Percentiles rank a stretch among this genome's conserved stretches.
Conservation (phyloP, 1,284 basidiomycete genomes). For the Inonotus hispidus region DNA sequence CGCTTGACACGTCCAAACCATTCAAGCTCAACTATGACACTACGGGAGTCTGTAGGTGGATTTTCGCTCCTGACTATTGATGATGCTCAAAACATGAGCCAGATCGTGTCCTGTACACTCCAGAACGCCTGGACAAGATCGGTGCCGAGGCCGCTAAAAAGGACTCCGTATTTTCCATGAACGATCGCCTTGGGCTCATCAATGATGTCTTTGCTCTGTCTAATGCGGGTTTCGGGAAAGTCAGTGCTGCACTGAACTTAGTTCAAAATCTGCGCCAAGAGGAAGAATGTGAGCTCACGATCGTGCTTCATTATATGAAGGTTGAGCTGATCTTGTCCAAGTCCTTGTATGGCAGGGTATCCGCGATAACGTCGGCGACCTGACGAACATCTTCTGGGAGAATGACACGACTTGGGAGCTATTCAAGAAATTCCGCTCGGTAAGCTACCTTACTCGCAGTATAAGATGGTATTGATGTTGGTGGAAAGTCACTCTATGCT, state of each 20-base stretch:
- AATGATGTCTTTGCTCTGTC: conserved; percentile 79
- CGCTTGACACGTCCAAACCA: conserved; percentile 64
- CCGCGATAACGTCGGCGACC: conserved; percentile 44
- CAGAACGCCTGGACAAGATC: conserved; percentile 75
- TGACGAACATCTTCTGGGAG: conserved; percentile 87
- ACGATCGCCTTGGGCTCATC: conserved; percentile 85
- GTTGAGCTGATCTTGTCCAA: conserved; percentile 25
- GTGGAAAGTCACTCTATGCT: conserved; percentile 58
- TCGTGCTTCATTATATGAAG: background rate
- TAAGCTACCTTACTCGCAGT: conserved; percentile 29
- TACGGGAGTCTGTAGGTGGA: conserved; percentile 76
- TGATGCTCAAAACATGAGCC: background rate
- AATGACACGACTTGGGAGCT: conserved; percentile 54
- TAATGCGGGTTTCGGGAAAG: conserved; percentile 72
- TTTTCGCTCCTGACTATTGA: background rate
- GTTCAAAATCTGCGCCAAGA: conserved; percentile 66
- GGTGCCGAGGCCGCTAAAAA: conserved; percentile 71
- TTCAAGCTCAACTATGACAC: conserved; percentile 91
- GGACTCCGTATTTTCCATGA: conserved; percentile 65
- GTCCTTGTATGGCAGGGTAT: conserved; percentile 76
- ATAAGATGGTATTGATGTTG: background rate
- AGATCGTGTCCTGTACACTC: conserved; percentile 87
- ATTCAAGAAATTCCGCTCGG: conserved; percentile 60
- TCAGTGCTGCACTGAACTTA: conserved; percentile 74
- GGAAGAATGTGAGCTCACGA: conserved; percentile 60